Conservation (phyloP, 768 basidiomycete genomes). For the Tulasnella sp. region DNA sequence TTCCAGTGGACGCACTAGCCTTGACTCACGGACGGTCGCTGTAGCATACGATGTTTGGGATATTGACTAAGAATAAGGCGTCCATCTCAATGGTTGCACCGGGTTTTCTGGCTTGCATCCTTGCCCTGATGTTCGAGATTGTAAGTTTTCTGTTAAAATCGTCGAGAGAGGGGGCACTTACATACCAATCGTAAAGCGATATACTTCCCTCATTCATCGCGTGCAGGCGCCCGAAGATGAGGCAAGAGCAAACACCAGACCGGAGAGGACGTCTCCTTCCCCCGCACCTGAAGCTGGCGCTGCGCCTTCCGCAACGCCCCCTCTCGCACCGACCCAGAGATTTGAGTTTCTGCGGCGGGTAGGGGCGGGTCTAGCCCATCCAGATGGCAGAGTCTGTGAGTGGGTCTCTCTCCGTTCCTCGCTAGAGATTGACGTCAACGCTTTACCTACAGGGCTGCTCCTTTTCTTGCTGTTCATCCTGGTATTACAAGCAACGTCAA, state of each 20-base stretch:
- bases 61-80: slow-evolving; percentile 72
- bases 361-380: slow-evolving; percentile 11
- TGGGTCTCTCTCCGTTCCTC: not conserved
- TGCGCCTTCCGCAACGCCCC: not conserved
- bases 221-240: slow-evolving; percentile 72
- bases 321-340: slow-evolving; percentile 6
- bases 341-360: not conserved
- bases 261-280: slow-evolving; percentile 30
- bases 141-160: slow-evolving; percentile 40
- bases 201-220: slow-evolving; percentile 68
- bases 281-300: slow-evolving; percentile 22
- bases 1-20: not conserved
- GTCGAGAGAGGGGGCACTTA: not conserved
- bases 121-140: slow-evolving; percentile 70
- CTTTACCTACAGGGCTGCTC: slow-evolving; percentile 45
- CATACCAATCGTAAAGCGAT: slow-evolving; percentile 52
- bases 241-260: slow-evolving; percentile 24
- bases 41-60: slow-evolving; percentile 76
- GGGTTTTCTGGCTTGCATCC: slow-evolving; percentile 70
- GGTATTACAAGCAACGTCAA: slow-evolving; percentile 62
- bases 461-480: slow-evolving; percentile 62
- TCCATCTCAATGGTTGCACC: slow-evolving; percentile 77
- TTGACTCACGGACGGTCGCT: not conserved
- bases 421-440: not conserved
- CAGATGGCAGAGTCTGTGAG: slow-evolving; percentile 21